Evolutionary conservation across 2,329 filamentous ascomycete genomes (phyloP), one percentile per base, ranked within the genome.

Genomic region (Emericellopsis cladophorae): DNA sequence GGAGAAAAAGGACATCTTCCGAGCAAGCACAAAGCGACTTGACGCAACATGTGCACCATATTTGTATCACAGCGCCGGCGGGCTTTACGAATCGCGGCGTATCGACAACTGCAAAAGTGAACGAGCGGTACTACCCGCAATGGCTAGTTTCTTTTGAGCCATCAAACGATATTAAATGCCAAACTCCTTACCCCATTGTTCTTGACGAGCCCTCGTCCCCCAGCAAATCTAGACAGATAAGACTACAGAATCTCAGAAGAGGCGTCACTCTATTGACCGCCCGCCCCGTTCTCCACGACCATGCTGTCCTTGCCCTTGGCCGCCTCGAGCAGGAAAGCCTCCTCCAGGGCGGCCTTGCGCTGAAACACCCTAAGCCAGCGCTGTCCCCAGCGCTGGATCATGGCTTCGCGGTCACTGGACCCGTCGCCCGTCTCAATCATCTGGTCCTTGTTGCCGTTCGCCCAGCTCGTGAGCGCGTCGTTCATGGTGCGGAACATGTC

Each of bases 281-380:
- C 31, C 9, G 24, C 31, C 5, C 35, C 42, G 22, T 40, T 37
- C 8, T 41, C 50, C 42, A 48, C 50, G 21, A 42, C 48, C 40
- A 48, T 48, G 40, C 41, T 46, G 10, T 41, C 34, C 36, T 24
- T 24, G 8, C 42, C 51, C 44, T 60, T 59, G 4, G 45, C 49
- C 5, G 53, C 55, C 46, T 65, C 63, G 1, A 56, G 31, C 8
- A 70, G 53, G 54, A 74, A 76, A 0, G 83, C 74, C 61, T 95
- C 88, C 64, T 96, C 89, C 12, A 96, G 85, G 3, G 84, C 85
- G 12, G 76, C 76, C 61, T 87, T 83, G 35, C 92, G 72, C 52
- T 79, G 68, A 59, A 95, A 95, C 2, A 92, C 87, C 26, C 86
- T 74, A 46, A 86, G 66, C 92, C 92, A 98, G 37, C 88, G 75